Evolutionary conservation across 2,329 filamentous ascomycete genomes (phyloP).

Genomic region (Cladosporium sp.): DNA sequence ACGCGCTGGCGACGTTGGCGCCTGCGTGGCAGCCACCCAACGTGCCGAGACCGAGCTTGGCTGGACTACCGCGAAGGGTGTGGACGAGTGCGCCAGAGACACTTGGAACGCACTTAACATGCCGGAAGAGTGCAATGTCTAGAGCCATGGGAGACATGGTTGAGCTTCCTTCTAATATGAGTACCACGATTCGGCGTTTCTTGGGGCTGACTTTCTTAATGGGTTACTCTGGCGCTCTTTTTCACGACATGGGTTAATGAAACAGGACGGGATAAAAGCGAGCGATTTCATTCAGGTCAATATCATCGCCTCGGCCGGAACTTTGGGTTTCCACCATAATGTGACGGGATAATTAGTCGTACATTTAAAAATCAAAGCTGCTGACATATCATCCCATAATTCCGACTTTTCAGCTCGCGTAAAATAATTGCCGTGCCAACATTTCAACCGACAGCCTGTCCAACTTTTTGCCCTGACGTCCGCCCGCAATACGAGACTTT

Average conservation of each 20-base stretch:
- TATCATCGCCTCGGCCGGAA: too few relatives aligned
- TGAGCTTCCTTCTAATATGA: too few relatives aligned
- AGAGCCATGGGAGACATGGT: background rate
- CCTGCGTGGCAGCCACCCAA: constrained; percentile 37
- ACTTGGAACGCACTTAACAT: constrained; percentile 33
- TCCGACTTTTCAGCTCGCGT: too few relatives aligned
- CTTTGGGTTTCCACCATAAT: too few relatives aligned
- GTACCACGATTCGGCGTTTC: background rate
- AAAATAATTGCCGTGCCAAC: background rate
- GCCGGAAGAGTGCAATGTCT: constrained; percentile 8
- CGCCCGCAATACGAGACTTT: background rate
- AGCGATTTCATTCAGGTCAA: background rate
- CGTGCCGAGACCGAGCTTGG: constrained; percentile 36
- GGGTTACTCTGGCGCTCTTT: too few relatives aligned
- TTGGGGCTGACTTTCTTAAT: background rate
- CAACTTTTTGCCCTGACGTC: background rate
- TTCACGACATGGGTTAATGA: background rate
- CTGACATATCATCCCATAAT: too few relatives aligned
- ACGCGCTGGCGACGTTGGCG: constrained; percentile 39
- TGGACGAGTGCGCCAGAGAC: constrained; percentile 35
- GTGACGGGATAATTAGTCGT: too few relatives aligned
- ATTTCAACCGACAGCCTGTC: background rate
- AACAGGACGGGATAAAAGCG: background rate
- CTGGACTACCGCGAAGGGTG: constrained; percentile 35
- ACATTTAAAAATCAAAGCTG: too few relatives aligned